Evolutionary conservation across 345 rosid genomes (phyloP).

Genomic region (Erucastrum elatum): DNA sequence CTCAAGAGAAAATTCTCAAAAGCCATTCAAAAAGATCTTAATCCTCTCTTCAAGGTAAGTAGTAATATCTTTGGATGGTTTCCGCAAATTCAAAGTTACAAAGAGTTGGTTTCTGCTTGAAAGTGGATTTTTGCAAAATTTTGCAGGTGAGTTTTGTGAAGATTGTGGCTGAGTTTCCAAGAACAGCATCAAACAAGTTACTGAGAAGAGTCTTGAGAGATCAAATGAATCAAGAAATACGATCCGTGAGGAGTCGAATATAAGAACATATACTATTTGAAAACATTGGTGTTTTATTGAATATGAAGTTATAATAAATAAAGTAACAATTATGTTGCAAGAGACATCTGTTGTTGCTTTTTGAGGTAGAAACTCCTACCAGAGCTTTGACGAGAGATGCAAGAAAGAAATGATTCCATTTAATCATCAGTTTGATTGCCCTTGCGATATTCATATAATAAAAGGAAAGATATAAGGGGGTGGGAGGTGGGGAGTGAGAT

Average conservation of each 20-base stretch:
- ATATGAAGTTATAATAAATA: neutral
- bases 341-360: neutral
- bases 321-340: neutral
- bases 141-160: conserved; percentile 69
- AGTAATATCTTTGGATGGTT: neutral
- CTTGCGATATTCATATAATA: neutral
- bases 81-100: neutral
- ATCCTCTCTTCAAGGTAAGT: conserved; percentile 82
- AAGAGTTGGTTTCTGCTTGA: neutral
- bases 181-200: conserved; percentile 84
- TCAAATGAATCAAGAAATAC: conserved; percentile 53
- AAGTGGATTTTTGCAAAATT: neutral
- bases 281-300: neutral
- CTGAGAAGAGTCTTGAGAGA: conserved; percentile 76
- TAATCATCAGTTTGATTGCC: neutral
- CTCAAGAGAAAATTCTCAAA: conserved; percentile 58
- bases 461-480: neutral
- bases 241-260: conserved; percentile 49
- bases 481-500: conserved; percentile 12
- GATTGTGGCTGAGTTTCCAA: conserved; percentile 65
- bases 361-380: neutral
- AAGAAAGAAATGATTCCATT: conserved; percentile 1
- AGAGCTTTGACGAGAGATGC: neutral
- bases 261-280: conserved; percentile 9
- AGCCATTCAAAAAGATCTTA: conserved; percentile 70